Percentiles rank a stretch among this genome's conserved stretches.
These are phyloP conservation scores for Fusarium pseudocircinatum DNA, from an alignment of 2,329 filamentous ascomycete species.

Conservation along the genomic window DNA sequence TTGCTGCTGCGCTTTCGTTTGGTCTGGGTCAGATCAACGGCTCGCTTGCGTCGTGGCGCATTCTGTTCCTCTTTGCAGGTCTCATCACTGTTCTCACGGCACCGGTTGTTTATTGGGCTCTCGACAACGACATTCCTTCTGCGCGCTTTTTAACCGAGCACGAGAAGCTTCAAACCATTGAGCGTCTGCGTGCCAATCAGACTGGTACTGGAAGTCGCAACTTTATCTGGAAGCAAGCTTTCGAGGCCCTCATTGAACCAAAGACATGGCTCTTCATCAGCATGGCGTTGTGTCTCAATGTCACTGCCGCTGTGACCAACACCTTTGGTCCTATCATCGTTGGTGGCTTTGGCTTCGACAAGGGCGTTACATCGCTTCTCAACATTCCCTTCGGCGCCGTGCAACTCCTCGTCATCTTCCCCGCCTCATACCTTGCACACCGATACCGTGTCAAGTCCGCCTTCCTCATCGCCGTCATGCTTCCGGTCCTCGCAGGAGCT, in stretches of 20 bases:
- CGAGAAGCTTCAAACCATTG: slow-evolving; percentile 74
- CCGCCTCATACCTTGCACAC: slow-evolving; percentile 67
- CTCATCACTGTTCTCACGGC: slow-evolving; percentile 67
- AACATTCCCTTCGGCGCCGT: slow-evolving; percentile 74
- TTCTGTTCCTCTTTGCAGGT: slow-evolving; percentile 70
- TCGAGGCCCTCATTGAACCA: slow-evolving; percentile 58
- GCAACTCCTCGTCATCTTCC: slow-evolving; percentile 68
- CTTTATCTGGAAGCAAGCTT: slow-evolving; percentile 73
- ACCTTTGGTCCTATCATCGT: slow-evolving; percentile 73
- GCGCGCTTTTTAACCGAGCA: slow-evolving; percentile 69
- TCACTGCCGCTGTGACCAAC: slow-evolving; percentile 70
- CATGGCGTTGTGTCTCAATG: slow-evolving; percentile 70
- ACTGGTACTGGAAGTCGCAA: slow-evolving; percentile 78
- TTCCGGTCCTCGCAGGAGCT: slow-evolving; percentile 69
- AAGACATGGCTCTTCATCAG: slow-evolving; percentile 69
- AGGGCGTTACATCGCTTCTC: slow-evolving; percentile 66
- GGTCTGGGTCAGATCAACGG: slow-evolving; percentile 64
- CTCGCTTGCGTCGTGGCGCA: slow-evolving; percentile 50
- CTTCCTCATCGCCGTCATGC: slow-evolving; percentile 62
- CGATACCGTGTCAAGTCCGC: slow-evolving; percentile 65
- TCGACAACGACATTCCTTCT: slow-evolving; percentile 67
- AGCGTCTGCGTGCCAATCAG: slow-evolving; percentile 77
- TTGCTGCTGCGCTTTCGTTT: slow-evolving; percentile 65
- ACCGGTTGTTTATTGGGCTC: slow-evolving; percentile 66
- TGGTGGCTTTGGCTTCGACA: slow-evolving; percentile 67